Base-by-base conservation (phyloP, 306 rosid genomes). In the Quercus bicolor region DNA sequence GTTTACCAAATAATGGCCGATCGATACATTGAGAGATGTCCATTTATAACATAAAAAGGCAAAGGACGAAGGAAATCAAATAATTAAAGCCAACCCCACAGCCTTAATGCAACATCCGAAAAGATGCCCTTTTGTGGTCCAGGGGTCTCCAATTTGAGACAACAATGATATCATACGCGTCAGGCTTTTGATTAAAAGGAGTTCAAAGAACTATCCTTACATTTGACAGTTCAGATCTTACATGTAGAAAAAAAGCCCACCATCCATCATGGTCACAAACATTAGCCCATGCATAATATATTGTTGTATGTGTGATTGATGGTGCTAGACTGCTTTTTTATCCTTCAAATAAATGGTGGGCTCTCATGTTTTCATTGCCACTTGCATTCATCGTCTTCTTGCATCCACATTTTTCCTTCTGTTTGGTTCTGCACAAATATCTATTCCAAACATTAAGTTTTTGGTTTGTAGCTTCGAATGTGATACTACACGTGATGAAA, bases 111-210 rank as follows among this genome's bases (percentile, higher is more conserved):
- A 87, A 80, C 89, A 85, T 85, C 87, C 83, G 87, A 86, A 81
- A 88, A 85, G 91, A 90, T 87, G 88, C 85, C 78, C 73, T 62
- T 40, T 79, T 68, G 93, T 88, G 95, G 97, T 90, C 95, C 95
- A 83, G 84, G 54, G 29, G 29, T 56, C 70, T 73, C 71, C 77
- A 84, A 81, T 85, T 83, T 82, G 82, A 83, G 89, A 84, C 90
- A 87, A 87, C 87, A 87, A 92, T 87, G 84, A 88, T 87, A 77
- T 77, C 87, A 80, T 76, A 82, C 82, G 83, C 87, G 78, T 85
- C 77, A 80, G 86, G 82, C 87, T 90, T 87, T 88, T 70, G 86
- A 82, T 86, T 87, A 55, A 84, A 84, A 69, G 84, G 82, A 89
- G 84, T 83, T 89, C 85, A 77, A 85, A 81, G 82, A 89, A 64